Conservation (phyloP, 371 early-diverging fungal species). For the Mortierella sp. region DNA sequence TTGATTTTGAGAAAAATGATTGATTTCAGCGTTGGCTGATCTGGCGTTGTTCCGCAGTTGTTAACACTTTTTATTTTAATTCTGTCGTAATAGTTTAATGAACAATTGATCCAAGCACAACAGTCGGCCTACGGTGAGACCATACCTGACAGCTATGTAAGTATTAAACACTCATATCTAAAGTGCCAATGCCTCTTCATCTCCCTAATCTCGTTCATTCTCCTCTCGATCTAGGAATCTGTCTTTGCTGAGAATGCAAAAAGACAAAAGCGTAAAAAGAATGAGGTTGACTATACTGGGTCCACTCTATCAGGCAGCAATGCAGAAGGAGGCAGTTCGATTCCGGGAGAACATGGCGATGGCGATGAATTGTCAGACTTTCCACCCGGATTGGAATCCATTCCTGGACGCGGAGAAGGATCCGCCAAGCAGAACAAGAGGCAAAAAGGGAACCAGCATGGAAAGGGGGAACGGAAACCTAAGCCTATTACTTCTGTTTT, state of each 20-base stretch:
- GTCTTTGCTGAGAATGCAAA: constrained; percentile 42
- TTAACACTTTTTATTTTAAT: not conserved
- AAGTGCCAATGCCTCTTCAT: not conserved
- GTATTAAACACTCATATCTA: not conserved
- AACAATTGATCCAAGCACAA: constrained; percentile 80
- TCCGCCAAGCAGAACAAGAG: constrained; percentile 38
- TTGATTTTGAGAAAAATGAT: not conserved
- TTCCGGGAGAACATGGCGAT: not conserved
- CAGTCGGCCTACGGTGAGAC: constrained; percentile 83
- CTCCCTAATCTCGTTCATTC: not conserved
- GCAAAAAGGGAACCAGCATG: constrained; percentile 18
- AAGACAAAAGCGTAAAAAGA: constrained; percentile 42
- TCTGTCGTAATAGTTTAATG: constrained; percentile 71
- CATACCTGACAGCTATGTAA: constrained; percentile 68
- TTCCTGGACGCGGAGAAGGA: constrained; percentile 39
- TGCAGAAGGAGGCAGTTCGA: not conserved
- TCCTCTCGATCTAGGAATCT: constrained; percentile 24
- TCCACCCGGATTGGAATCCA: constrained; percentile 26
- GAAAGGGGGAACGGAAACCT: constrained; percentile 62
- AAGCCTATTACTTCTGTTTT: constrained; percentile 84
- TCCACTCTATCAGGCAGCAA: not conserved
- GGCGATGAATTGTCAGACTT: constrained; percentile 8
- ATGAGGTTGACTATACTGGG: constrained; percentile 19
- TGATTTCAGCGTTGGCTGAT: not conserved
- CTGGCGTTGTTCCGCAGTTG: not conserved